A percentile compares a stretch with the other conserved stretches of the same genome.
phyloP scores from a whole-genome alignment of 768 basidiomycete genomes.

The Flagelloscypha sp. region DNA sequence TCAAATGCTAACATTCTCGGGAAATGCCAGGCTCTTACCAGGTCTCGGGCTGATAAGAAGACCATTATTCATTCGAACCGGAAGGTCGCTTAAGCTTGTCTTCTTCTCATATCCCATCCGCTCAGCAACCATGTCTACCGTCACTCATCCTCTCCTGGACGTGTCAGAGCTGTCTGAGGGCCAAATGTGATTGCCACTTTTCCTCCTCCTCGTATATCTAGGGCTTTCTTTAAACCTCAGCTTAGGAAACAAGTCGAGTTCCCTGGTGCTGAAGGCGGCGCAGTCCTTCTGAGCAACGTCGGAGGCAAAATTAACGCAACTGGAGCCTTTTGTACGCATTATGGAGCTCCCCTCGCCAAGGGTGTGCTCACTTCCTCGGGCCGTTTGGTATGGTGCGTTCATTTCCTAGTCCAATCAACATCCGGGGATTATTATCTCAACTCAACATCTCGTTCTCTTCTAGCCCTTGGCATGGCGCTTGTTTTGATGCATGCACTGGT shows the following conservation, averaged over 20 bases:
- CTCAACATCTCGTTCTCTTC: no score
- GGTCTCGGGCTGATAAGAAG: not conserved
- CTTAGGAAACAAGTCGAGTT: slow-evolving; percentile 85
- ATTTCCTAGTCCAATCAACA: not conserved
- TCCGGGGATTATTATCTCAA: slow-evolving; percentile 1
- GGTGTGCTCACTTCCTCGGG: slow-evolving; percentile 76
- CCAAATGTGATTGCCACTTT: slow-evolving; percentile 37
- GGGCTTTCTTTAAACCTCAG: no score
- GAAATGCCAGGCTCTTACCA: no score
- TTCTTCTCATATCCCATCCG: slow-evolving; percentile 2
- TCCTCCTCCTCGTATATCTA: not conserved
- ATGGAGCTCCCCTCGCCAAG: slow-evolving; percentile 80
- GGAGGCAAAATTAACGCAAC: slow-evolving; percentile 73
- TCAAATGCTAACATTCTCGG: no score
- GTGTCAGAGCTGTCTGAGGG: slow-evolving; percentile 55
- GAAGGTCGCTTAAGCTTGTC: not conserved
- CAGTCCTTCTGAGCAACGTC: slow-evolving; percentile 70
- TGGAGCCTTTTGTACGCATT: slow-evolving; percentile 84
- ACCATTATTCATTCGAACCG: slow-evolving; percentile 11
- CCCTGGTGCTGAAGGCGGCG: slow-evolving; percentile 63
- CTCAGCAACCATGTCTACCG: slow-evolving; percentile 30
- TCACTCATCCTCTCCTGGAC: slow-evolving; percentile 51
- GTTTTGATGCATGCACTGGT: slow-evolving; percentile 80
- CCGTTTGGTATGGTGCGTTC: slow-evolving; percentile 63
- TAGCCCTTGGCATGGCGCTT: slow-evolving; percentile 89